Conservation (phyloP, 768 basidiomycete species). For the Serendipita sp. region DNA sequence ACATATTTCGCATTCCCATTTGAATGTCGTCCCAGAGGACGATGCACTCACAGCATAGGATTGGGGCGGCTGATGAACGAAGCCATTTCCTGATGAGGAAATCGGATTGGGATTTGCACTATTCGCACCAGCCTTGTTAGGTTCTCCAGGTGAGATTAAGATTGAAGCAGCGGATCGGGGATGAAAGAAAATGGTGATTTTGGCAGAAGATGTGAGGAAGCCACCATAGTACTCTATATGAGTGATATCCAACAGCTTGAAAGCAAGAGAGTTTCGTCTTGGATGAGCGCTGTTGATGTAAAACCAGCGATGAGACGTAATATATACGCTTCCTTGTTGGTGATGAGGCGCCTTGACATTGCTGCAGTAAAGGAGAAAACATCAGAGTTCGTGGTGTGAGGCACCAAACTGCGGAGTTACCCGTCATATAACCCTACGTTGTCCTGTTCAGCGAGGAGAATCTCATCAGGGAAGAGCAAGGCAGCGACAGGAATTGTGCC, state of each 20-base stretch:
- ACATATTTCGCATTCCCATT: conserved; percentile 83
- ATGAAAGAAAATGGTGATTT: conserved; percentile 63
- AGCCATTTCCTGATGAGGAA: not conserved
- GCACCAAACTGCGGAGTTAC: conserved; percentile 23
- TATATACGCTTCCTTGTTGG: conserved; percentile 53
- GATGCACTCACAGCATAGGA: conserved; percentile 18
- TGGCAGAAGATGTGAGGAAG: conserved; percentile 75
- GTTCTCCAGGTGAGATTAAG: not conserved
- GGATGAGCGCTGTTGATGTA: conserved; percentile 46
- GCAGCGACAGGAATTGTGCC: conserved; percentile 66
- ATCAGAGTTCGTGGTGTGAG: not conserved
- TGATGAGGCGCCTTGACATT: conserved; percentile 67
- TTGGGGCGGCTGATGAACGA: conserved; percentile 12
- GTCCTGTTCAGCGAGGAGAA: conserved; percentile 54
- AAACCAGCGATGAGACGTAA: conserved; percentile 75
- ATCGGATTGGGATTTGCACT: too few species aligned
- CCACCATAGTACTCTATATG: conserved; percentile 84
- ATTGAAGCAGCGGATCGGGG: not conserved
- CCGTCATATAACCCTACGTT: conserved; percentile 83
- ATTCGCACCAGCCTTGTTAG: not conserved
- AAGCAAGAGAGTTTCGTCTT: conserved; percentile 41
- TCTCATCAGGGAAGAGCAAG: conserved; percentile 67
- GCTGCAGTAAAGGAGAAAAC: conserved; percentile 24
- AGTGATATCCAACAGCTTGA: conserved; percentile 46
- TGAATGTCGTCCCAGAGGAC: not conserved